These are phyloP conservation scores for Leccinellum albellum DNA, from an alignment of 768 basidiomycete genomes.

Conservation along the genomic window DNA sequence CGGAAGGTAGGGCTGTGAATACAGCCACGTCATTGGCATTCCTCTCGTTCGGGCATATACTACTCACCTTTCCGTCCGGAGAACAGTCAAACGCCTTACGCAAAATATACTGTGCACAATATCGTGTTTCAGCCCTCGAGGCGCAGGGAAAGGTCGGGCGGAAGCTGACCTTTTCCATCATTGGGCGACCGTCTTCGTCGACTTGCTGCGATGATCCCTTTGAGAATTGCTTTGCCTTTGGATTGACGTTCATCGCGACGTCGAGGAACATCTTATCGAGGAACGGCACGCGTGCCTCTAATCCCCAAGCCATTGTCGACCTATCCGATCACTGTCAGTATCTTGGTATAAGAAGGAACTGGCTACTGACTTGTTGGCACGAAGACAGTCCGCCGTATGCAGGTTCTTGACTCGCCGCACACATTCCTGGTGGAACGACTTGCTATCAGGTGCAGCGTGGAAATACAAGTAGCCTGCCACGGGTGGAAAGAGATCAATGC, in stretches of 20 bases:
- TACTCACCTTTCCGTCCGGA: constrained; percentile 66
- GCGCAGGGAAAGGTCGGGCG: neutral
- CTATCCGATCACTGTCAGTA: constrained; percentile 34
- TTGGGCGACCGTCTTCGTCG: constrained; percentile 84
- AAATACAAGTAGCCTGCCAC: constrained; percentile 92
- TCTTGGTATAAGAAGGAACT: neutral
- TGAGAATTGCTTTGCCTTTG: constrained; percentile 83
- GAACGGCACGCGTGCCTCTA: constrained; percentile 98
- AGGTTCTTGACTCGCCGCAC: constrained; percentile 95
- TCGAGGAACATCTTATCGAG: constrained; percentile 96
- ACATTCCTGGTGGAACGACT: constrained; percentile 91
- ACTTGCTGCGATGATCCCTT: constrained; percentile 69
- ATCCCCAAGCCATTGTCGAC: constrained; percentile 99
- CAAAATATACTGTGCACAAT: constrained; percentile 74
- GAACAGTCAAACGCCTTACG: constrained; percentile 92
- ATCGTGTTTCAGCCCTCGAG: constrained; percentile 5
- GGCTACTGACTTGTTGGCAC: constrained; percentile 85
- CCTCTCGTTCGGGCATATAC: neutral
- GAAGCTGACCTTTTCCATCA: constrained; percentile 85
- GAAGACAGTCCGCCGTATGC: constrained; percentile 93
- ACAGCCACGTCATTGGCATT: neutral
- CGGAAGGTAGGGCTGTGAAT: constrained; percentile 80
- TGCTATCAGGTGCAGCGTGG: constrained; percentile 90
- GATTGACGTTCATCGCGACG: constrained; percentile 85
- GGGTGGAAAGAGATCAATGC: constrained; percentile 5